A percentile compares a stretch with the other conserved stretches of the same genome.
Evolutionary conservation across 805 yeast genomes (phyloP).

Genomic region (Ogataea naganishii): DNA sequence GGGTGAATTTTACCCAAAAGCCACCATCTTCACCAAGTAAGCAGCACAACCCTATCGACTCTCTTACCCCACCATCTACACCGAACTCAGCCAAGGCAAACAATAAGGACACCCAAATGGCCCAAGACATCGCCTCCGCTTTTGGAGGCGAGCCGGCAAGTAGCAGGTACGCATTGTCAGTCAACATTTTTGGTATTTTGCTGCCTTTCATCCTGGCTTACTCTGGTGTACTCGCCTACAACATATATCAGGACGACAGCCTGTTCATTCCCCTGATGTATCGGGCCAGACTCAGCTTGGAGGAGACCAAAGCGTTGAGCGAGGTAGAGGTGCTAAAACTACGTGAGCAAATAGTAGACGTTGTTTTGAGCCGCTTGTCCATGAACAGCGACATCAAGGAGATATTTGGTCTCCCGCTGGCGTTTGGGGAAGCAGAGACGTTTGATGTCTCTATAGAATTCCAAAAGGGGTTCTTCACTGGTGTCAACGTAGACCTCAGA

Average conservation of each 20-base stretch:
- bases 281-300: constrained; percentile 17
- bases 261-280: constrained; percentile 24
- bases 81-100: constrained; percentile 10
- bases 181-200: constrained; percentile 10
- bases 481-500: constrained; percentile 18
- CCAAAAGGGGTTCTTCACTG: constrained; percentile 20
- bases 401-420: constrained; percentile 23
- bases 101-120: constrained; percentile 3
- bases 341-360: constrained; percentile 14
- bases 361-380: constrained; percentile 19
- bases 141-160: constrained; percentile 7
- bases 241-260: constrained; percentile 18
- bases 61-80: constrained; percentile 3
- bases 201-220: constrained; percentile 14
- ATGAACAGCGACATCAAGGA: constrained; percentile 20
- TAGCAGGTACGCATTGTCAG: constrained; percentile 11
- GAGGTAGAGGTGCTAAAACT: constrained; percentile 20
- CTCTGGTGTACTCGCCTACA: constrained; percentile 20
- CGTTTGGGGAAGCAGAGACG: constrained; percentile 17
- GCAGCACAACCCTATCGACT: constrained; percentile 9
- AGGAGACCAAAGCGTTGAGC: constrained; percentile 17
- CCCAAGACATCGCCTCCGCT: constrained; percentile 4
- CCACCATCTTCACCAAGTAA: no score
- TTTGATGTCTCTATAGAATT: constrained; percentile 23
- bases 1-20: no score